phyloP scores from a whole-genome alignment of 805 yeast genomes.

The Wickerhamomyces subpelliculosus region DNA sequence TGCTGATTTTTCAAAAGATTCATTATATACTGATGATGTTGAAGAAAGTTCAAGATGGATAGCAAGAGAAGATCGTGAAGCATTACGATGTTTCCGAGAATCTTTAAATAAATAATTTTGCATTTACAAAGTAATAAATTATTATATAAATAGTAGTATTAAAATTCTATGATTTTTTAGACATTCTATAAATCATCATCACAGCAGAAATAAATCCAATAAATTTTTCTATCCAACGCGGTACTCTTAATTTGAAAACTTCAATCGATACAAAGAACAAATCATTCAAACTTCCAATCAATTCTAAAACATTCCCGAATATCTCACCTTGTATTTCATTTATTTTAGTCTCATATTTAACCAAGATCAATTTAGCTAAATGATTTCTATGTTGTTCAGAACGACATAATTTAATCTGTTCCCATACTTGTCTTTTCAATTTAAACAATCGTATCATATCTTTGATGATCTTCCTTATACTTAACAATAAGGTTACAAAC shows the following conservation, averaged over 20 bases:
- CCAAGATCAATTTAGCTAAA: constrained; percentile 4
- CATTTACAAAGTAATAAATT: too few species aligned
- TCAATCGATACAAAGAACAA: constrained; percentile 13
- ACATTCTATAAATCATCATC: constrained; percentile 16
- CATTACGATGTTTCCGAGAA: constrained; percentile 13
- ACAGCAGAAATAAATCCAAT: constrained; percentile 10
- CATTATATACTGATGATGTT: constrained; percentile 27
- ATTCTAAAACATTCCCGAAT: constrained; percentile 3
- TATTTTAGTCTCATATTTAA: constrained; percentile 8
- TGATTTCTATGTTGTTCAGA: neutral
- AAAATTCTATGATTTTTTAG: neutral
- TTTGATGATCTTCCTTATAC: constrained; percentile 5
- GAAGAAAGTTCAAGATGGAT: constrained; percentile 38
- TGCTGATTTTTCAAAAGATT: constrained; percentile 37
- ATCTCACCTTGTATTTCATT: constrained; percentile 6
- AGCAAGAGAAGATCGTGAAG: constrained; percentile 32
- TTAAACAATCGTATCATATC: constrained; percentile 3
- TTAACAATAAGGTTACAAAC: constrained; percentile 12
- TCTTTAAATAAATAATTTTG: too few species aligned
- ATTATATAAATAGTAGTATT: neutral
- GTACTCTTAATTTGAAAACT: constrained; percentile 8
- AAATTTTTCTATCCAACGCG: constrained; percentile 7
- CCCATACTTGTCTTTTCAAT: constrained; percentile 2
- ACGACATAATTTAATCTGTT: constrained; percentile 2
- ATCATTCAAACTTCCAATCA: constrained; percentile 11